Percentiles rank a stretch among this genome's conserved stretches.
Conservation (phyloP, 164 flowering plant species). For the Vitis rupestris region DNA sequence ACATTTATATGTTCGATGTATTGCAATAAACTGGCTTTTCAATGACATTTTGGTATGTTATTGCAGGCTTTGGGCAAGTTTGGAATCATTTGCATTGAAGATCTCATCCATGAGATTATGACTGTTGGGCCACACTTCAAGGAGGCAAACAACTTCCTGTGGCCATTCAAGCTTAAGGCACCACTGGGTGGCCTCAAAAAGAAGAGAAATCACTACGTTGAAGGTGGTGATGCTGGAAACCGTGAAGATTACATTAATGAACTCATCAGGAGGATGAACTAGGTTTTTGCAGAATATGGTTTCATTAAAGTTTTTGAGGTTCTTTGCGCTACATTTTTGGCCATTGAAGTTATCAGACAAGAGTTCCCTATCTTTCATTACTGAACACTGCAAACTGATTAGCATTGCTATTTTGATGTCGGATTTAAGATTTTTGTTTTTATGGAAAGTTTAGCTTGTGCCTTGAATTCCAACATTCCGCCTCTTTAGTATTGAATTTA, state of each 20-base stretch:
- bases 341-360: neutral
- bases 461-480: too few relatives aligned
- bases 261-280: conserved; percentile 35
- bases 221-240: conserved; percentile 67
- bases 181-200: conserved; percentile 52
- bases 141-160: conserved; percentile 60
- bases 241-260: conserved; percentile 43
- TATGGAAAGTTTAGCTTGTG: too few relatives aligned
- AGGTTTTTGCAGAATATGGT: neutral
- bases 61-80: conserved; percentile 47
- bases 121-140: conserved; percentile 63
- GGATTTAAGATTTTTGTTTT: too few relatives aligned
- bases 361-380: too few relatives aligned
- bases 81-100: conserved; percentile 50
- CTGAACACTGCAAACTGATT: too few relatives aligned
- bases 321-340: neutral
- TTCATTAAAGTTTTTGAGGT: neutral
- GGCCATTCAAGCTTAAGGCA: conserved; percentile 60
- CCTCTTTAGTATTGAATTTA: too few relatives aligned
- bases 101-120: conserved; percentile 57
- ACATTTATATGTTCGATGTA: neutral
- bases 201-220: conserved; percentile 61
- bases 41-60: neutral
- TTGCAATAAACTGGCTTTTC: neutral
- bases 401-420: too few relatives aligned